Conservation (phyloP, 208 protist species). For the Blechomonas ayalai region DNA sequence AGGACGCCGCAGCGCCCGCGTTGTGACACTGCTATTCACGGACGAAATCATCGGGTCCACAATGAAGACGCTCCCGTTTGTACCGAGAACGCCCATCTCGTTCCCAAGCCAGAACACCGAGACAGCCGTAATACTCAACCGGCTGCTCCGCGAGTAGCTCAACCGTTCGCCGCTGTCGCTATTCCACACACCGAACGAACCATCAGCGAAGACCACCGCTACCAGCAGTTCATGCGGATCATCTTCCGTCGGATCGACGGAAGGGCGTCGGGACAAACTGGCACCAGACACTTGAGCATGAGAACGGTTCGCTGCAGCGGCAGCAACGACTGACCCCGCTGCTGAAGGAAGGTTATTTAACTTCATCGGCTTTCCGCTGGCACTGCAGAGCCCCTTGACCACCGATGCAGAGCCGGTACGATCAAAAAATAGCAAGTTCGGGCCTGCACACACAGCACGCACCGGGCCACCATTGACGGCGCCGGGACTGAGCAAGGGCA, state of each 20-base stretch:
- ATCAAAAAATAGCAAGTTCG: slow-evolving; percentile 41
- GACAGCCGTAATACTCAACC: too few species aligned
- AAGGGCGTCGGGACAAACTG: not conserved
- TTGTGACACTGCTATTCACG: slow-evolving; percentile 57
- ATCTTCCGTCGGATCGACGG: slow-evolving; percentile 11
- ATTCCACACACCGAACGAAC: slow-evolving; percentile 41
- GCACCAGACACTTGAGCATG: not conserved
- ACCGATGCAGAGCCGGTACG: slow-evolving; percentile 13
- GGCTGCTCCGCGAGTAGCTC: too few species aligned
- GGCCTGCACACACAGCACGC: slow-evolving; percentile 22
- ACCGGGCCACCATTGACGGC: slow-evolving; percentile 20
- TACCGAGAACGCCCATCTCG: slow-evolving; percentile 43
- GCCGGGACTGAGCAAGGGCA: slow-evolving; percentile 28
- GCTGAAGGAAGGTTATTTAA: slow-evolving; percentile 24
- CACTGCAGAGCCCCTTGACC: slow-evolving; percentile 2
- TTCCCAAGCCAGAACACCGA: slow-evolving; percentile 49
- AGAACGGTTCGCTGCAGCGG: slow-evolving; percentile 10
- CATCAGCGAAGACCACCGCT: slow-evolving; percentile 17
- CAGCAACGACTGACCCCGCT: slow-evolving; percentile 13
- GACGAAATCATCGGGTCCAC: slow-evolving; percentile 36
- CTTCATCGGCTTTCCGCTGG: slow-evolving; percentile 16
- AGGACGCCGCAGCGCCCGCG: slow-evolving; percentile 50
- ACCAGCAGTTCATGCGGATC: slow-evolving; percentile 1
- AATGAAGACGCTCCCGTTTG: slow-evolving; percentile 43
- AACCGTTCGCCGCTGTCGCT: slow-evolving; percentile 33